These are phyloP conservation scores for Colletotrichum sp. DNA, from an alignment of 2,329 filamentous ascomycete genomes.

Conservation along the genomic window DNA sequence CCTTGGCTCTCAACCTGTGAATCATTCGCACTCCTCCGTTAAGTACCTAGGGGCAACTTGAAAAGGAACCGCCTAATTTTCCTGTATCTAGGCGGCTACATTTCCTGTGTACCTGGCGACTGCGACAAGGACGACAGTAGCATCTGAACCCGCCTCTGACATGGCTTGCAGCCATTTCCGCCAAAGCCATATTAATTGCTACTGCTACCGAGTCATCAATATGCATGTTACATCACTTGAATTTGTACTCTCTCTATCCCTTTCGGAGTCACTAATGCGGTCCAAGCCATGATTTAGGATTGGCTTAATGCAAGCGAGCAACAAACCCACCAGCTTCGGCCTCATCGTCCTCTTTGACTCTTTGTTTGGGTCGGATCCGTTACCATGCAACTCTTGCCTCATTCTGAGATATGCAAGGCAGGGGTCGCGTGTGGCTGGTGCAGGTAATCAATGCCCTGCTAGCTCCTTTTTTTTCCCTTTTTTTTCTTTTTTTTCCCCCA, in stretches of 20 bases:
- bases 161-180: neutral
- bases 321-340: neutral
- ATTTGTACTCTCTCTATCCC: neutral
- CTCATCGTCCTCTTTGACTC: neutral
- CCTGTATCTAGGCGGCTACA: neutral
- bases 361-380: neutral
- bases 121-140: neutral
- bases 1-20: too few relatives aligned
- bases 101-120: neutral
- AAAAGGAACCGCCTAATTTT: neutral
- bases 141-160: neutral
- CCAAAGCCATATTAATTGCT: neutral
- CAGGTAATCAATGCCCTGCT: neutral
- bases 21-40: too few relatives aligned
- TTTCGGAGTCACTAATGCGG: neutral
- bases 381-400: neutral
- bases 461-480: neutral
- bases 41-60: neutral
- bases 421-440: neutral
- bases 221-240: neutral
- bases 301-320: neutral
- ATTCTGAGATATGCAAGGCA: neutral
- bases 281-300: neutral
- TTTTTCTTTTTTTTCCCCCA: neutral
- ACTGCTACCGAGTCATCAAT: neutral